Percentiles rank a stretch among this genome's conserved stretches.
Conservation (phyloP, 2,329 filamentous ascomycete species). For the Alternaria solani region DNA sequence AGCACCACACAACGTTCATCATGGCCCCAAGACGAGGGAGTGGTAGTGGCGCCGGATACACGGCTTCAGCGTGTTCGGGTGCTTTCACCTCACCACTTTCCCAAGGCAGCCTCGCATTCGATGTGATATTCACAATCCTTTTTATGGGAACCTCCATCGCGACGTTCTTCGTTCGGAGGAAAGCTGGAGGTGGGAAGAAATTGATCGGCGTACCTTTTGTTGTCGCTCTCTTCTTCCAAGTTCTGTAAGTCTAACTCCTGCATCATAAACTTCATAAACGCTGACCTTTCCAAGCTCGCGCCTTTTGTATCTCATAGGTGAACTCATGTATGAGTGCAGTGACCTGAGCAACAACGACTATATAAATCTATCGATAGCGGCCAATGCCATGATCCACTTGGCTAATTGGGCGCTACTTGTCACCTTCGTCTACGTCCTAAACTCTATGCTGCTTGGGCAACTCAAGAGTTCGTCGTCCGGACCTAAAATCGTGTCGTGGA, state of each 20-base stretch:
- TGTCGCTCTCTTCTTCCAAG: constrained; percentile 15
- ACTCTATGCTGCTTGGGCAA: constrained; percentile 33
- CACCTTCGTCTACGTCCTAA: constrained; percentile 34
- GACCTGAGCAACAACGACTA: neutral
- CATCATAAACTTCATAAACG: neutral
- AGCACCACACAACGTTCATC: neutral
- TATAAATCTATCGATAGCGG: constrained; percentile 24
- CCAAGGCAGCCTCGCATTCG: constrained; percentile 28
- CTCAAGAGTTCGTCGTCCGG: constrained; percentile 16
- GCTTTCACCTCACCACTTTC: constrained; percentile 17
- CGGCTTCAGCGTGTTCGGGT: constrained; percentile 19
- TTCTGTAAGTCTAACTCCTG: constrained; percentile 28
- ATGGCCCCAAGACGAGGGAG: constrained; percentile 39
- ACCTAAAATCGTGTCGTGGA: constrained; percentile 21
- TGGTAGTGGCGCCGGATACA: constrained; percentile 4
- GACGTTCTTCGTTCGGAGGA: constrained; percentile 28
- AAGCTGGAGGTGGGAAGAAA: constrained; percentile 26
- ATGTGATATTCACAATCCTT: constrained; percentile 26
- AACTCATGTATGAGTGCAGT: constrained; percentile 26
- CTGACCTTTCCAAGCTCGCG: constrained; percentile 18
- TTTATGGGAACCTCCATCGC: constrained; percentile 28
- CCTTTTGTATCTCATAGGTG: constrained; percentile 18
- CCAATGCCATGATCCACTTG: constrained; percentile 29
- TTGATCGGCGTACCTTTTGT: constrained; percentile 32
- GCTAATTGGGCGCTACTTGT: constrained; percentile 34